These are phyloP conservation scores for Beauveria scarabaeidicola DNA, from an alignment of 2,329 filamentous ascomycete genomes.

Conservation along the genomic window DNA sequence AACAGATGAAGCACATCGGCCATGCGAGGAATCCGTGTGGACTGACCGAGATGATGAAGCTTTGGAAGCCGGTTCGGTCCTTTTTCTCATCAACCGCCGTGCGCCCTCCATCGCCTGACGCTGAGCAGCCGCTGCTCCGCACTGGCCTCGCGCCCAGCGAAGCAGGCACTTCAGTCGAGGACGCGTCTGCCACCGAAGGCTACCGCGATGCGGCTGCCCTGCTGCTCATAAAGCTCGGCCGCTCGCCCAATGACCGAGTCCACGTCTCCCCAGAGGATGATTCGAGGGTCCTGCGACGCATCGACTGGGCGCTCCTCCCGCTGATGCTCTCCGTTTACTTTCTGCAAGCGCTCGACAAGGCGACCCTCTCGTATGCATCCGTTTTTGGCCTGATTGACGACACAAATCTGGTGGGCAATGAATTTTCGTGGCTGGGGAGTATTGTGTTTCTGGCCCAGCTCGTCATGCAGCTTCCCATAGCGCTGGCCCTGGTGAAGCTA, in stretches of 20 bases:
- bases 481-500: conserved; percentile 50
- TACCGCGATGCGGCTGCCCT: conserved; percentile 37
- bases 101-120: background rate
- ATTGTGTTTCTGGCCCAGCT: conserved; percentile 54
- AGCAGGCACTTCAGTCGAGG: background rate
- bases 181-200: background rate
- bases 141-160: conserved; percentile 43
- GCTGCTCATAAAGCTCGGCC: conserved; percentile 32
- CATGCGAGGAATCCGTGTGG: background rate
- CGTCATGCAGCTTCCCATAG: conserved; percentile 47
- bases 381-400: conserved; percentile 55
- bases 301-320: conserved; percentile 32
- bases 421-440: conserved; percentile 54
- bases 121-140: conserved; percentile 50
- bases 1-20: background rate
- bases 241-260: conserved; percentile 25
- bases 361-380: conserved; percentile 51
- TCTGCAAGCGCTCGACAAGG: conserved; percentile 55
- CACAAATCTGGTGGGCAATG: conserved; percentile 44
- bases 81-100: background rate
- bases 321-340: conserved; percentile 53
- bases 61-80: background rate
- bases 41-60: background rate
- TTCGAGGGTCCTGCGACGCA: conserved; percentile 27
- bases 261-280: conserved; percentile 26